These are phyloP conservation scores for Enterospora canceri DNA, from an alignment of 371 early-diverging fungal genomes.

Conservation along the genomic window DNA sequence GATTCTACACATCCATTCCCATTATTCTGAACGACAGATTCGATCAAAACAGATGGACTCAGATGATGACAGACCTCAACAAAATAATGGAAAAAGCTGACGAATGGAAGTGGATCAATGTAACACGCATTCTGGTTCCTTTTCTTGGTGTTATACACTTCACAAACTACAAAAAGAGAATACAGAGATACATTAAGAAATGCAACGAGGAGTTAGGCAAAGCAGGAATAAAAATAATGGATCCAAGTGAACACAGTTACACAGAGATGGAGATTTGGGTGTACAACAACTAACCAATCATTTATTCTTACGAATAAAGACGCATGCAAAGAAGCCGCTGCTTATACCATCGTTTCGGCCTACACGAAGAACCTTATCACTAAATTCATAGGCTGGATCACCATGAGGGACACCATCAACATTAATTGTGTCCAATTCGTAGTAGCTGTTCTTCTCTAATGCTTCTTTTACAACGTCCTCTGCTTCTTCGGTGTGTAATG, in stretches of 20 bases:
- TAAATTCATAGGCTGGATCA: constrained; percentile 29
- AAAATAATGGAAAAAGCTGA: constrained; percentile 1
- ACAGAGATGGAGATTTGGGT: constrained; percentile 6
- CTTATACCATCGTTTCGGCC: constrained; percentile 15
- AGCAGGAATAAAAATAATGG: not conserved
- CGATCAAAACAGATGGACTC: not conserved
- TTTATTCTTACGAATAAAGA: constrained; percentile 31
- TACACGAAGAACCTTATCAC: constrained; percentile 36
- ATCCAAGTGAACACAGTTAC: not conserved
- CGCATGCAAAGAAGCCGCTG: constrained; percentile 47
- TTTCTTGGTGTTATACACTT: not conserved
- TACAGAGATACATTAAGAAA: not conserved
- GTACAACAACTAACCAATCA: not conserved
- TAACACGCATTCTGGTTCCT: not conserved
- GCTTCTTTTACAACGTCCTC: constrained; percentile 68
- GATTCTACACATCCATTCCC: constrained; percentile 3
- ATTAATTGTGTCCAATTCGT: constrained; percentile 57
- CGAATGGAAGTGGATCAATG: not conserved
- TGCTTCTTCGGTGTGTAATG: constrained; percentile 78
- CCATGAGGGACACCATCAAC: constrained; percentile 57
- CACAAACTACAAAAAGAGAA: not conserved
- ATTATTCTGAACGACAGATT: not conserved
- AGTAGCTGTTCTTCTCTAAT: constrained; percentile 46
- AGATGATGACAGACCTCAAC: not conserved
- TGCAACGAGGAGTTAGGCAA: not conserved